Percentiles rank a stretch among this genome's conserved stretches.
Conservation (phyloP, 2,329 filamentous ascomycete species). For the Aspergillus neoniger region DNA sequence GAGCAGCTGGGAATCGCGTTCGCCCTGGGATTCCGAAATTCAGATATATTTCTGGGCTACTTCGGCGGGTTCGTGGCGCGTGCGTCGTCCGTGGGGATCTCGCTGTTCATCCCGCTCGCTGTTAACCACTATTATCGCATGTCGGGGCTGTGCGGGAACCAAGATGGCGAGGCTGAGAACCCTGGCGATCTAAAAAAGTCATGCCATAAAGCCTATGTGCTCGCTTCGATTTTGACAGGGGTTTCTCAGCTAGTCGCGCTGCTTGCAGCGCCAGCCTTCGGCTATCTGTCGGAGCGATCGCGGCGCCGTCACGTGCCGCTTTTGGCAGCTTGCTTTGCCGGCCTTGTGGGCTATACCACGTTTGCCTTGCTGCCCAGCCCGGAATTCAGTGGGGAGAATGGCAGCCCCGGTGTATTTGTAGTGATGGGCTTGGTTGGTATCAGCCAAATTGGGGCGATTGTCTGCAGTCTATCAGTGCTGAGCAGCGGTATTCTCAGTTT, state of each 20-base stretch:
- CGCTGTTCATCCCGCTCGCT: slow-evolving; percentile 89
- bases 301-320: slow-evolving; percentile 72
- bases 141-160: slow-evolving; percentile 71
- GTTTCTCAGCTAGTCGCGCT: slow-evolving; percentile 85
- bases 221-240: slow-evolving; percentile 84
- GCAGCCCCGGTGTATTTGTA: slow-evolving; percentile 69
- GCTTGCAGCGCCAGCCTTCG: slow-evolving; percentile 81
- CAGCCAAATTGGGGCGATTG: slow-evolving; percentile 94
- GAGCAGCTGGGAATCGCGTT: slow-evolving; percentile 65
- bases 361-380: slow-evolving; percentile 79
- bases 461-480: slow-evolving; percentile 88
- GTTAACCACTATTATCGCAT: slow-evolving; percentile 87
- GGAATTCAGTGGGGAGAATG: slow-evolving; percentile 70
- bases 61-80: slow-evolving; percentile 92
- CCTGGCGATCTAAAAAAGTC: slow-evolving; percentile 73
- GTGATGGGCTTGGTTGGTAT: slow-evolving; percentile 80
- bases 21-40: slow-evolving; percentile 71
- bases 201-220: slow-evolving; percentile 82
- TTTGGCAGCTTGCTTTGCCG: slow-evolving; percentile 68
- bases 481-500: slow-evolving; percentile 71
- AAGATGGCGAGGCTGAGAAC: slow-evolving; percentile 32
- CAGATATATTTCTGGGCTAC: slow-evolving; percentile 82
- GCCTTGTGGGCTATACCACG: slow-evolving; percentile 73
- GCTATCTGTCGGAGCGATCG: slow-evolving; percentile 74
- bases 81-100: slow-evolving; percentile 92